A percentile compares a stretch with the other conserved stretches of the same genome.
Conservation (phyloP, 2,329 filamentous ascomycete species). For the Hymenoscyphus occultus region DNA sequence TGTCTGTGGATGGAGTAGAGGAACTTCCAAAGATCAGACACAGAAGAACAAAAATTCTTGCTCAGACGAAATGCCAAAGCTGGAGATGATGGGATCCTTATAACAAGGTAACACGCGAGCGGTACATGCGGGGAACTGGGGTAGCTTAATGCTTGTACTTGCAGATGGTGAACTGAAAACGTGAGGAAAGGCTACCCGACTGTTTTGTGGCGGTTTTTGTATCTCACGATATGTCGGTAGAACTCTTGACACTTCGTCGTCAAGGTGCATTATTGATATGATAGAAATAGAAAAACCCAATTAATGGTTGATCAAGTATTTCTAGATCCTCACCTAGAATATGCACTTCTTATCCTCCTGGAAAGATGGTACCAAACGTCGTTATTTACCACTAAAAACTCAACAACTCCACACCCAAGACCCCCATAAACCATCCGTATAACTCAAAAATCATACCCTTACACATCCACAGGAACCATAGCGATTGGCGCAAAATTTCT, state of each 20-base stretch:
- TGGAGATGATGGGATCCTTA: conserved; percentile 3
- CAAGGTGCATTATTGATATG: not conserved
- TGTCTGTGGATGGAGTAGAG: conserved; percentile 4
- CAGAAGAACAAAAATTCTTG: not conserved
- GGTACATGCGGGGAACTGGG: conserved; percentile 6
- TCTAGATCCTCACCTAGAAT: too few relatives aligned
- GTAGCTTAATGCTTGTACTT: conserved; percentile 4
- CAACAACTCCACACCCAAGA: too few relatives aligned
- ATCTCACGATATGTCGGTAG: not conserved
- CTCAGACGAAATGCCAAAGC: not conserved
- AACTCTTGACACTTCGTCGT: not conserved
- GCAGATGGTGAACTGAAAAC: not conserved
- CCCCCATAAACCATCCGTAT: too few relatives aligned
- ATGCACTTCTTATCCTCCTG: too few relatives aligned
- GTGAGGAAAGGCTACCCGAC: not conserved
- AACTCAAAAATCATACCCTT: too few relatives aligned
- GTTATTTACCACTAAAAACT: too few relatives aligned
- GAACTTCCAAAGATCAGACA: not conserved
- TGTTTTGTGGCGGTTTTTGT: not conserved
- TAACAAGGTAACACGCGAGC: not conserved
- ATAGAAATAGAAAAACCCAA: too few relatives aligned
- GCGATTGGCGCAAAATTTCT: not conserved
- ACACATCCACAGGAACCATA: not conserved
- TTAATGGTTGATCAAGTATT: too few relatives aligned
- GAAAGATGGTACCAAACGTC: too few relatives aligned